phyloP scores from a whole-genome alignment of 2,329 filamentous ascomycete species.

The Curvularia spicifera region DNA sequence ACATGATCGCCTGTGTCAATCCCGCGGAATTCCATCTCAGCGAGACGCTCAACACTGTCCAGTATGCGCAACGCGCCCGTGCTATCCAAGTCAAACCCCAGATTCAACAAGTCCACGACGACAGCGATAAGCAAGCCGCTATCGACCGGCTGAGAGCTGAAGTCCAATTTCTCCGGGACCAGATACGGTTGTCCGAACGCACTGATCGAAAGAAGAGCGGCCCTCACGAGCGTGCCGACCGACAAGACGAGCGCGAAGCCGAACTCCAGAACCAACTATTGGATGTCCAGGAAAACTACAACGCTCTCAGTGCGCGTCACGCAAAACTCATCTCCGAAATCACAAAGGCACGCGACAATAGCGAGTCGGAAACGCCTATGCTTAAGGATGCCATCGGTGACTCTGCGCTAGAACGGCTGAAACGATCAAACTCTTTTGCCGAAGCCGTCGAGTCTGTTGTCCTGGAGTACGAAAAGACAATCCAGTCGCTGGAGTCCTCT shows the following conservation, averaged over 20 bases:
- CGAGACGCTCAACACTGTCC: slow-evolving; percentile 93
- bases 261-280: slow-evolving; percentile 94
- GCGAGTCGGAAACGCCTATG: slow-evolving; percentile 62
- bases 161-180: slow-evolving; percentile 89
- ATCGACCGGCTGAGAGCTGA: slow-evolving; percentile 95
- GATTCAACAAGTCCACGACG: slow-evolving; percentile 87
- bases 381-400: slow-evolving; percentile 72
- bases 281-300: slow-evolving; percentile 94
- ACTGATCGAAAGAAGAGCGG: slow-evolving; percentile 63
- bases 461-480: slow-evolving; percentile 97
- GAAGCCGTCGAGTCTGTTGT: slow-evolving; percentile 96
- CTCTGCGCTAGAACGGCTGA: slow-evolving; percentile 82
- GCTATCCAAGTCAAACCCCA: slow-evolving; percentile 97
- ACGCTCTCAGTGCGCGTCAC: slow-evolving; percentile 85
- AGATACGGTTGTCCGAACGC: slow-evolving; percentile 83
- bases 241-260: slow-evolving; percentile 81
- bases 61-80: slow-evolving; percentile 94
- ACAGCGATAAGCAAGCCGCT: slow-evolving; percentile 89
- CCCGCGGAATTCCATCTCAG: slow-evolving; percentile 96
- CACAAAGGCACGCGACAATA: slow-evolving; percentile 78
- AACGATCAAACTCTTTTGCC: slow-evolving; percentile 94
- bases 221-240: slow-evolving; percentile 74
- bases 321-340: slow-evolving; percentile 95
- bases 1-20: slow-evolving; percentile 99
- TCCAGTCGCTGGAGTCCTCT: slow-evolving; percentile 89